Conservation (phyloP, 2,329 filamentous ascomycete species). For the Fusarium stilboides region DNA sequence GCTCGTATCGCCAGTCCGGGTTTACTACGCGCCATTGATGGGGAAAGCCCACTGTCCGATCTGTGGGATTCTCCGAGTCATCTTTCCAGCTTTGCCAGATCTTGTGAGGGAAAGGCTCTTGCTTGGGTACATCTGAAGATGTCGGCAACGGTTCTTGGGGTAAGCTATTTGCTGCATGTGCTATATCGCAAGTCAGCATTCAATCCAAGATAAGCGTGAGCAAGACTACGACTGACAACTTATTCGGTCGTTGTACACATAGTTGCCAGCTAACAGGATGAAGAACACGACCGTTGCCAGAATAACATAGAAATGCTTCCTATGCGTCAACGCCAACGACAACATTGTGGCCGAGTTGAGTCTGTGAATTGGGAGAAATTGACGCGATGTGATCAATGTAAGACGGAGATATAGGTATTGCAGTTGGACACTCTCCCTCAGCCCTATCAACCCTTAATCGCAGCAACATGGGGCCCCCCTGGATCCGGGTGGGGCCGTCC, state of each 20-base stretch:
- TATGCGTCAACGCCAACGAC: conserved; percentile 3
- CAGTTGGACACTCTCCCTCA: conserved; percentile 4
- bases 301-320: conserved; percentile 17
- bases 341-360: conserved; percentile 4
- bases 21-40: conserved; percentile 47
- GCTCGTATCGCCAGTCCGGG: conserved; percentile 50
- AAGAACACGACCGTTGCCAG: conserved; percentile 14
- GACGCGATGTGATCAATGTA: background rate
- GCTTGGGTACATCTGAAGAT: background rate
- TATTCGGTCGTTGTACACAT: conserved; percentile 24
- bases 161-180: conserved; percentile 7
- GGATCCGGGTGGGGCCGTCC: conserved; percentile 11
- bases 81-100: conserved; percentile 55
- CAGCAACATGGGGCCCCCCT: background rate
- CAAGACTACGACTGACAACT: conserved; percentile 13
- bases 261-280: conserved; percentile 19
- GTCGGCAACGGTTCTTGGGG: background rate
- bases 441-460: conserved; percentile 1
- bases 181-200: conserved; percentile 18
- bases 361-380: background rate
- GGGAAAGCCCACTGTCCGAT: conserved; percentile 49
- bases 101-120: conserved; percentile 42
- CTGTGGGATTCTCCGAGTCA: conserved; percentile 49
- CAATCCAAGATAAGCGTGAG: background rate
- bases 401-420: background rate